These are phyloP conservation scores for Penicillium cinerascens DNA, from an alignment of 495 filamentous ascomycete species.

Conservation along the genomic window DNA sequence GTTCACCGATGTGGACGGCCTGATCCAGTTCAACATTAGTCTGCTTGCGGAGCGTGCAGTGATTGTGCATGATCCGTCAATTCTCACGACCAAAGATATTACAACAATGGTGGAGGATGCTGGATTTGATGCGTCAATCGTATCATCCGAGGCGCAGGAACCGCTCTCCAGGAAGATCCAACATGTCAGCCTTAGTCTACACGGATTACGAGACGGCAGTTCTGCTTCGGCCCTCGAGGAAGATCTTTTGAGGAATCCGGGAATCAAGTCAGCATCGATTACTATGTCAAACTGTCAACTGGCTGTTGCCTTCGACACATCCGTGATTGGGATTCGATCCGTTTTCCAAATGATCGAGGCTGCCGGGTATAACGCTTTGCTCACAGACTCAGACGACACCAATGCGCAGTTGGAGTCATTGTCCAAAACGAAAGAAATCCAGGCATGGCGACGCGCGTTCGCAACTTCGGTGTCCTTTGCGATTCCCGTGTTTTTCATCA, in stretches of 20 bases:
- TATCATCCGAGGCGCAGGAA: slow-evolving; percentile 47
- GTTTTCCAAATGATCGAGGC: slow-evolving; percentile 81
- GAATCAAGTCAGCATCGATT: slow-evolving; percentile 70
- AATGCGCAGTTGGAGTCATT: slow-evolving; percentile 95
- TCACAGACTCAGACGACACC: slow-evolving; percentile 90
- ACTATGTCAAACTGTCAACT: slow-evolving; percentile 65
- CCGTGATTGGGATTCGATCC: slow-evolving; percentile 69
- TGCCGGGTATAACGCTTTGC: slow-evolving; percentile 78
- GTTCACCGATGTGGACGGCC: slow-evolving; percentile 70
- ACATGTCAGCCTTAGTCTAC: slow-evolving; percentile 73
- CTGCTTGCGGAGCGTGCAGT: slow-evolving; percentile 89
- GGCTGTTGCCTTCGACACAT: slow-evolving; percentile 65
- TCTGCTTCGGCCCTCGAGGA: slow-evolving; percentile 71
- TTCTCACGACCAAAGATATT: slow-evolving; percentile 68
- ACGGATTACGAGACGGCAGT: slow-evolving; percentile 67
- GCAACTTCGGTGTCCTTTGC: slow-evolving; percentile 72
- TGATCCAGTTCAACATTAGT: slow-evolving; percentile 89
- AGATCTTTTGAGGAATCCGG: slow-evolving; percentile 58
- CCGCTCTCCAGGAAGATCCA: slow-evolving; percentile 34
- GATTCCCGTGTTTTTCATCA: slow-evolving; percentile 85
- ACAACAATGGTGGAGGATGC: slow-evolving; percentile 64
- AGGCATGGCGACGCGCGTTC: slow-evolving; percentile 84
- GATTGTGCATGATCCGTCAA: slow-evolving; percentile 70
- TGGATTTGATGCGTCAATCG: slow-evolving; percentile 80
- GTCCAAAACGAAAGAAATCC: slow-evolving; percentile 93